Evolutionary conservation across 164 flowering plant genomes (phyloP).

Genomic region (Paratinospora sagittata): DNA sequence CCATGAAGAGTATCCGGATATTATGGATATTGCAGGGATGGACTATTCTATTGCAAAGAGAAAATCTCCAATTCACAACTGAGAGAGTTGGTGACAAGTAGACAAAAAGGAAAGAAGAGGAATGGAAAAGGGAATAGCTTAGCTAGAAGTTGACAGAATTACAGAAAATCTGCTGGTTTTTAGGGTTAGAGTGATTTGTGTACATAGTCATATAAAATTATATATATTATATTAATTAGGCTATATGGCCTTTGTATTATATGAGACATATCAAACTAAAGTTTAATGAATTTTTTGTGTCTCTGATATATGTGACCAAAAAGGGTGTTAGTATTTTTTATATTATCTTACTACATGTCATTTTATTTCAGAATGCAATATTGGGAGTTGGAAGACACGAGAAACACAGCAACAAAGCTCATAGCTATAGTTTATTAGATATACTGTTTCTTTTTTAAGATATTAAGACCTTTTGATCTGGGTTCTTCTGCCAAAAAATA

Average conservation of each 20-base stretch:
- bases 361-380: too few species aligned
- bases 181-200: constrained; percentile 35
- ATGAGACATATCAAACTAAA: not conserved
- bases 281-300: not conserved
- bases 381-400: too few species aligned
- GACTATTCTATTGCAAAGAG: constrained; percentile 73
- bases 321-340: too few species aligned
- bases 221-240: constrained; percentile 7
- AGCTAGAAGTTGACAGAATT: constrained; percentile 28
- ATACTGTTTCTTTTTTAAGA: too few species aligned
- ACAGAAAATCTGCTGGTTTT: constrained; percentile 53
- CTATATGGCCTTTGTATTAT: not conserved
- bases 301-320: too few species aligned
- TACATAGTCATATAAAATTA: constrained; percentile 18
- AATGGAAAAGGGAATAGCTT: not conserved
- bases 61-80: constrained; percentile 82
- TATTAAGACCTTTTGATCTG: too few species aligned
- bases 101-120: constrained; percentile 3
- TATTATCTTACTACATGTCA: too few species aligned
- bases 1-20: constrained; percentile 34
- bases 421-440: too few species aligned
- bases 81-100: constrained; percentile 7
- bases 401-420: too few species aligned
- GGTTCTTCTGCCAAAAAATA: too few species aligned
- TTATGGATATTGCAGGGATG: constrained; percentile 60